Evolutionary conservation across 148 eudicot species (phyloP).

Genomic region (Euryodendron excelsum): DNA sequence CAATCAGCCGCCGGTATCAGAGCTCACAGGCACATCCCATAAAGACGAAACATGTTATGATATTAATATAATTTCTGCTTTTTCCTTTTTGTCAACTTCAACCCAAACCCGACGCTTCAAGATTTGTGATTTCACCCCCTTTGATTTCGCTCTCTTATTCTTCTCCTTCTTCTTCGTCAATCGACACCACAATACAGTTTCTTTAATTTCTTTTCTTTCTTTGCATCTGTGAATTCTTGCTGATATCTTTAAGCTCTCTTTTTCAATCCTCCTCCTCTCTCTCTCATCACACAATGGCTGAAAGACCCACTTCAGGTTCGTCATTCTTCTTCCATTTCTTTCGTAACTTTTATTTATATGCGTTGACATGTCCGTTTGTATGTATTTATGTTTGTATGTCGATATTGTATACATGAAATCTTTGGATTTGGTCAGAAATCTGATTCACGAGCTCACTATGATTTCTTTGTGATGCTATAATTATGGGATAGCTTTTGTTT

Average conservation of each 20-base stretch:
- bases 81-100: too few species aligned
- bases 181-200: background rate
- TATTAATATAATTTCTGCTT: too few species aligned
- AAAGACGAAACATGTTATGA: too few species aligned
- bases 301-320: conserved; percentile 44
- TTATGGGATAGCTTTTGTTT: background rate
- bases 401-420: background rate
- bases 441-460: background rate
- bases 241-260: background rate
- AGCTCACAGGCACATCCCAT: too few species aligned
- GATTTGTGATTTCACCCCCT: too few species aligned
- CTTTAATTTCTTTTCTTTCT: background rate
- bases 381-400: background rate
- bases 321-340: background rate
- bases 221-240: background rate
- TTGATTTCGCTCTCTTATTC: too few species aligned
- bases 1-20: too few species aligned
- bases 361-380: background rate
- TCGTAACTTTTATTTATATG: too few species aligned
- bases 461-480: background rate
- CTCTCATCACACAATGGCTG: conserved; percentile 33
- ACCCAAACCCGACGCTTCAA: too few species aligned
- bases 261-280: background rate
- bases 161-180: too few species aligned
- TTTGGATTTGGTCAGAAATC: background rate